Evolutionary conservation across 2,329 filamentous ascomycete genomes (phyloP).

Genomic region (Tolypocladium paradoxum): DNA sequence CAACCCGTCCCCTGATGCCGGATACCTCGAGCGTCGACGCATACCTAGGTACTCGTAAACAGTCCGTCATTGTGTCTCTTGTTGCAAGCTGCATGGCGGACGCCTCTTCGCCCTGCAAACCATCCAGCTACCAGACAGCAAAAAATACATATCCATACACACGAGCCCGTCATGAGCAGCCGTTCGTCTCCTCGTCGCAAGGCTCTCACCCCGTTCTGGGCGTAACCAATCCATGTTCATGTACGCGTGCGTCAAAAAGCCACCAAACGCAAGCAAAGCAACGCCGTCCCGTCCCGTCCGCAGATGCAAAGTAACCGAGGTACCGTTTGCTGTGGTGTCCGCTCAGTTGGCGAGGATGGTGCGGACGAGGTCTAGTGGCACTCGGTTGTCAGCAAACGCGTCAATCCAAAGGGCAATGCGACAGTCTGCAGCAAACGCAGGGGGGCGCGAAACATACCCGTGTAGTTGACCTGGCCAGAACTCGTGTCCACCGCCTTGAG

Average conservation of each 20-base stretch:
- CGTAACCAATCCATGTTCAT: not conserved
- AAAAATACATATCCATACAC: constrained; percentile 3
- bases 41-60: no score
- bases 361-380: constrained; percentile 61
- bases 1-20: no score
- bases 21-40: not conserved
- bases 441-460: constrained; percentile 45
- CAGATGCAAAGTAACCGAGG: constrained; percentile 18
- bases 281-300: constrained; percentile 10
- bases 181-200: not conserved
- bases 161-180: not conserved
- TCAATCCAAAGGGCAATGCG: not conserved
- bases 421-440: not conserved
- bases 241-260: not conserved
- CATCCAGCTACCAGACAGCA: not conserved
- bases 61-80: not conserved
- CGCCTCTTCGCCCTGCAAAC: not conserved
- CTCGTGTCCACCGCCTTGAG: constrained; percentile 96
- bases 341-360: constrained; percentile 74
- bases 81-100: not conserved
- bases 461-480: constrained; percentile 96
- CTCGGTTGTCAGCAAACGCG: constrained; percentile 3
- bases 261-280: constrained; percentile 1
- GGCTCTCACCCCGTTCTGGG: not conserved
- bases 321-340: constrained; percentile 4